Percentiles rank a stretch among this genome's conserved stretches.
These are phyloP conservation scores for Mucor ambiguus DNA, from an alignment of 371 early-diverging fungal genomes.

Conservation along the genomic window DNA sequence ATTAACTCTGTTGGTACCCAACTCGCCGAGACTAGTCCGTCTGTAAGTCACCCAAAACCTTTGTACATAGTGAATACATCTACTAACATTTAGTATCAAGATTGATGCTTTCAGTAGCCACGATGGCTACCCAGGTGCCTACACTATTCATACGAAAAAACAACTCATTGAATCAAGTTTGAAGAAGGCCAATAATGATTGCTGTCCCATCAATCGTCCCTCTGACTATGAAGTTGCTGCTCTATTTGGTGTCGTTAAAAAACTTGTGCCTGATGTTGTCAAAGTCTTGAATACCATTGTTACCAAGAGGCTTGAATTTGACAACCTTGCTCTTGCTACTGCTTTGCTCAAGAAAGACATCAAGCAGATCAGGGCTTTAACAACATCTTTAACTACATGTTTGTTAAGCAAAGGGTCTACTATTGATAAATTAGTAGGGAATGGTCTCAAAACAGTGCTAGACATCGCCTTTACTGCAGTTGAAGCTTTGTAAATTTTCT, in stretches of 20 bases:
- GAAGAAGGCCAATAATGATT: constrained; percentile 15
- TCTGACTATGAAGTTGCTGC: constrained; percentile 21
- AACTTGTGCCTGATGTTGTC: constrained; percentile 17
- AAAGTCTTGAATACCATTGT: constrained; percentile 13
- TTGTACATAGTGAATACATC: not conserved
- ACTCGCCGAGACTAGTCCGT: not conserved
- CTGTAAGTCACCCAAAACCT: not conserved
- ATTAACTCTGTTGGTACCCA: not conserved
- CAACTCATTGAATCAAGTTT: constrained; percentile 14
- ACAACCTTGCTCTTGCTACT: constrained; percentile 14
- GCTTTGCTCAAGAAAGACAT: constrained; percentile 18
- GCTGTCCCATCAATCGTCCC: constrained; percentile 7
- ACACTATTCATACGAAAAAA: constrained; percentile 12
- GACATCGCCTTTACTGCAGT: not conserved
- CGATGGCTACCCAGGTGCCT: constrained; percentile 19
- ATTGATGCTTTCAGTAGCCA: constrained; percentile 17
- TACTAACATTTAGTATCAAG: not conserved
- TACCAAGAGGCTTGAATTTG: constrained; percentile 22
- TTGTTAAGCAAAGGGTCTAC: not conserved
- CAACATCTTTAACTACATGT: not conserved
- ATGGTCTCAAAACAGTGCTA: not conserved
- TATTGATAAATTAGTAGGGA: not conserved
- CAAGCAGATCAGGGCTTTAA: not conserved
- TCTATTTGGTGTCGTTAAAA: constrained; percentile 12
- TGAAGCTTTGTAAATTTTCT: not conserved